phyloP scores from a whole-genome alignment of 1,139 yeast genomes.

The Scheffersomyces quercinus region DNA sequence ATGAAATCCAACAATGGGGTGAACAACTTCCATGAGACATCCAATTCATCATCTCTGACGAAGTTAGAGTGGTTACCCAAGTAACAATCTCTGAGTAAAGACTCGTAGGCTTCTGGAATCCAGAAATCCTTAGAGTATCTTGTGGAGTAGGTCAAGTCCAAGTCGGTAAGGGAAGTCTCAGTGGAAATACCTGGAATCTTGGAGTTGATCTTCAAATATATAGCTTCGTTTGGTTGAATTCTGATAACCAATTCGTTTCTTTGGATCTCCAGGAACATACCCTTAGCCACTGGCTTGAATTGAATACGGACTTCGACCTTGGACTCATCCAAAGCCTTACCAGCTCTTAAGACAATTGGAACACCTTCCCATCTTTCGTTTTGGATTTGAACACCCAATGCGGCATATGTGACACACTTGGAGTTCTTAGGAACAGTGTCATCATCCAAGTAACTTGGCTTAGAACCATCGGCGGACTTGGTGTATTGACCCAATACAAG shows the following conservation, averaged over 20 bases:
- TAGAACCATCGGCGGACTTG: conserved; percentile 78
- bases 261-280: conserved; percentile 78
- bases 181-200: conserved; percentile 91
- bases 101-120: conserved; percentile 98
- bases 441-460: conserved; percentile 92
- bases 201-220: conserved; percentile 87
- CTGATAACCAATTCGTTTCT: conserved; percentile 92
- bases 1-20: conserved; percentile 84
- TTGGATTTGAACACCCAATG: conserved; percentile 70
- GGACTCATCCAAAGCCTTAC: conserved; percentile 89
- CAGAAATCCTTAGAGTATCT: conserved; percentile 82
- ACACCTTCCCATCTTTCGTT: conserved; percentile 99
- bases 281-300: conserved; percentile 81
- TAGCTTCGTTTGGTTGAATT: conserved; percentile 92
- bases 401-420: conserved; percentile 91
- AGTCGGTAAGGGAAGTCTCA: conserved; percentile 79
- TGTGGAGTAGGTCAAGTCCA: conserved; percentile 81
- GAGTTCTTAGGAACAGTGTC: conserved; percentile 83
- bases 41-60: conserved; percentile 97
- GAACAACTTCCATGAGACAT: conserved; percentile 87
- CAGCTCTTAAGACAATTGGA: conserved; percentile 93
- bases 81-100: conserved; percentile 86
- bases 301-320: conserved; percentile 95
- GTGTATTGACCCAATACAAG: conserved; percentile 86
- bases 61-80: conserved; percentile 95